Evolutionary conservation across 768 basidiomycete species (phyloP).

Genomic region (Hydnum rufescens): DNA sequence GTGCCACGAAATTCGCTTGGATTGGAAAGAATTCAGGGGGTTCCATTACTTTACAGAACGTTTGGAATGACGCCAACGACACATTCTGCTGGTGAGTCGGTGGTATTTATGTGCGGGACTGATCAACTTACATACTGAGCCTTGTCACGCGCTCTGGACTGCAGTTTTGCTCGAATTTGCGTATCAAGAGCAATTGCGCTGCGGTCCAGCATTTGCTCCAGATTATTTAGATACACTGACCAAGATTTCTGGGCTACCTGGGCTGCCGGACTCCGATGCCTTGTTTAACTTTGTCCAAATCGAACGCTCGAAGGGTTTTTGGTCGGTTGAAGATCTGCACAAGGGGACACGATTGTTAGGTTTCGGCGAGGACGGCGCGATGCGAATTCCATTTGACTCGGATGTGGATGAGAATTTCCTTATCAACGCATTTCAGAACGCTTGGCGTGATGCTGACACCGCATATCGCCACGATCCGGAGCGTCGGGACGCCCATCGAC

Average conservation of each 20-base stretch:
- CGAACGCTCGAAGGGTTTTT: constrained; percentile 46
- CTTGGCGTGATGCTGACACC: not conserved
- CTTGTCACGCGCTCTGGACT: not conserved
- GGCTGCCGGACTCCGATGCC: constrained; percentile 27
- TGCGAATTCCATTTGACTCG: constrained; percentile 23
- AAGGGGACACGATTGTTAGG: constrained; percentile 35
- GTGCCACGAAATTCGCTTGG: too few relatives aligned
- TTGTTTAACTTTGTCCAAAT: constrained; percentile 39
- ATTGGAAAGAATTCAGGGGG: too few relatives aligned
- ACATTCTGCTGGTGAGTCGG: too few relatives aligned
- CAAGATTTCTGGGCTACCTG: constrained; percentile 31
- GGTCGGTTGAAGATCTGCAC: constrained; percentile 34
- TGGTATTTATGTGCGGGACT: too few relatives aligned
- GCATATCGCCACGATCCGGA: not conserved
- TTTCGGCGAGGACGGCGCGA: constrained; percentile 48
- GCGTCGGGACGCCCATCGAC: constrained; percentile 6
- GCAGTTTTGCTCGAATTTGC: constrained; percentile 58
- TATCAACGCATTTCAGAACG: constrained; percentile 36
- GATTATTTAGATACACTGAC: constrained; percentile 32
- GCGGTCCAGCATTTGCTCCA: constrained; percentile 45
- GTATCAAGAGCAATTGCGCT: constrained; percentile 64
- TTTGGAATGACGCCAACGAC: too few relatives aligned
- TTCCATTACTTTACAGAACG: too few relatives aligned
- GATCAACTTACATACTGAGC: too few relatives aligned
- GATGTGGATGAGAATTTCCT: constrained; percentile 53